phyloP scores from a whole-genome alignment of 495 filamentous ascomycete species.

The Talaromyces thailandensis region DNA sequence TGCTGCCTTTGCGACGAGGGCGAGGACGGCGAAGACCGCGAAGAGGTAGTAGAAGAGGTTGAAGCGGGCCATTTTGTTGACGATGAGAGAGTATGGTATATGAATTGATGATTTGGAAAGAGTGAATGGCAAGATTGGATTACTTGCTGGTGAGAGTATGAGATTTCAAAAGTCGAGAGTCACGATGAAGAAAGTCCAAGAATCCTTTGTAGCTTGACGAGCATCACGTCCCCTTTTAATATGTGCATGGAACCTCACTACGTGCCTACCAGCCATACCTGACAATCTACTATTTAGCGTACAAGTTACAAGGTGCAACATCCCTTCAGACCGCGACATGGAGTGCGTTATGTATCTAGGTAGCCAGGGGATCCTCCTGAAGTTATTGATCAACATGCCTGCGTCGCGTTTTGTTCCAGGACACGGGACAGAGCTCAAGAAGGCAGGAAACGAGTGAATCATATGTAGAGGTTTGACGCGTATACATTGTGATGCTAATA shows the following conservation, averaged over 20 bases:
- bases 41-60: constrained; percentile 19
- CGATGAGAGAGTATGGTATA: not conserved
- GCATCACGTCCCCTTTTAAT: not conserved
- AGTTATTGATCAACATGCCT: constrained; percentile 5
- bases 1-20: constrained; percentile 21
- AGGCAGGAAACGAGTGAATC: not conserved
- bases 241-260: not conserved
- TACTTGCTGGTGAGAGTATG: not conserved
- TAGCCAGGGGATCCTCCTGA: not conserved
- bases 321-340: constrained; percentile 1
- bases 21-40: constrained; percentile 23
- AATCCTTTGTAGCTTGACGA: too few species aligned
- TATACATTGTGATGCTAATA: not conserved
- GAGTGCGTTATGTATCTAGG: constrained; percentile 4
- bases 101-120: constrained; percentile 4
- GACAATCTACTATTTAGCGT: not conserved
- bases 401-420: too few species aligned
- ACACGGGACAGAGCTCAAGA: too few species aligned
- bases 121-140: constrained; percentile 10
- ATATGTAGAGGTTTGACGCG: not conserved
- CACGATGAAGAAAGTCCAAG: not conserved
- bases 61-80: constrained; percentile 29
- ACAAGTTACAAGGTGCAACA: not conserved
- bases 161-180: not conserved
- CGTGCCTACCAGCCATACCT: not conserved